phyloP scores from a whole-genome alignment of 305 asterid genomes.

The Fraxinus ornus region DNA sequence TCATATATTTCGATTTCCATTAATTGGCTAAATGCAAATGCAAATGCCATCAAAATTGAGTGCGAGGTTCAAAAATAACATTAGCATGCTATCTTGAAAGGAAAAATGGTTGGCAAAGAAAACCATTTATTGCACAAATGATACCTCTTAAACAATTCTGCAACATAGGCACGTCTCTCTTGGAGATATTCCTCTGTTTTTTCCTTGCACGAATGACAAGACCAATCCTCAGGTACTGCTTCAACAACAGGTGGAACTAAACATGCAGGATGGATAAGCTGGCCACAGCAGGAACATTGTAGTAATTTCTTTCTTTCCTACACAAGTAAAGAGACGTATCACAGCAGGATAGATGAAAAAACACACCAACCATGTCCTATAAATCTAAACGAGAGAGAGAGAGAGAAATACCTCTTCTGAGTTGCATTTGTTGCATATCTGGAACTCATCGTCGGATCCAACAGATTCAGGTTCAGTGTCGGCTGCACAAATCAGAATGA shows the following conservation, averaged over 20 bases:
- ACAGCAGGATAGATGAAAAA: conserved; percentile 10
- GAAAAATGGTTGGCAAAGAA: not conserved
- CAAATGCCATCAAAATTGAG: conserved; percentile 14
- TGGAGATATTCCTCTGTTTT: conserved; percentile 88
- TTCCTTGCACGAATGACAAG: conserved; percentile 87
- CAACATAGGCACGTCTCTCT: conserved; percentile 68
- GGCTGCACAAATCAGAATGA: conserved; percentile 49
- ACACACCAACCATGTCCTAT: not conserved
- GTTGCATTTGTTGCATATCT: conserved; percentile 85
- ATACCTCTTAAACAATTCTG: conserved; percentile 73
- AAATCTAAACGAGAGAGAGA: not conserved
- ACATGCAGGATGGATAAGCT: conserved; percentile 81
- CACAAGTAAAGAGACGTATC: conserved; percentile 23
- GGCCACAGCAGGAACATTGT: conserved; percentile 88
- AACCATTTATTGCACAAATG: conserved; percentile 14
- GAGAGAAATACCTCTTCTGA: conserved; percentile 68
- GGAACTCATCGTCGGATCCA: conserved; percentile 95
- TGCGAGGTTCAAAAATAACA: not conserved
- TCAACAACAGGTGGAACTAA: conserved; percentile 76
- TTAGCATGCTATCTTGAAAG: not conserved
- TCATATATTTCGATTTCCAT: conserved; percentile 26
- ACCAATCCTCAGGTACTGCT: conserved; percentile 66
- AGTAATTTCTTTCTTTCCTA: conserved; percentile 94
- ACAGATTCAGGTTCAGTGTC: conserved; percentile 75
- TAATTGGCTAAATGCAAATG: conserved; percentile 14